Conservation (phyloP, 2,329 filamentous ascomycete genomes). For the Exophiala lecanii-corni region DNA sequence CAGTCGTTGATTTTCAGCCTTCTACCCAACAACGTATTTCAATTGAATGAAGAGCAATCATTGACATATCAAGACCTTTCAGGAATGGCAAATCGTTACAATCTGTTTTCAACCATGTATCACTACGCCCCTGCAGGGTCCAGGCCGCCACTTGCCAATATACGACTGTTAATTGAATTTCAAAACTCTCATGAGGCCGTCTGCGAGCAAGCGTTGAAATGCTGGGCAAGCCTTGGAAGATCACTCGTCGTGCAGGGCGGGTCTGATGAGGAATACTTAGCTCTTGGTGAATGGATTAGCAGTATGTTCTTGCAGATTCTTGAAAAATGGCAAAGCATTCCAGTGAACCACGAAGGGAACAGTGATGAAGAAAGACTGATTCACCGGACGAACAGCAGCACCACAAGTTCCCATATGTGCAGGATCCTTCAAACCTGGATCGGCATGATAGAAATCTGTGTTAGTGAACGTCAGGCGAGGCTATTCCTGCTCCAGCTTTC, state of each 20-base stretch:
- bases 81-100: conserved; percentile 19
- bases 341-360: neutral
- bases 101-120: conserved; percentile 17
- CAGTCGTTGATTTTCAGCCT: conserved; percentile 21
- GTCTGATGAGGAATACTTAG: conserved; percentile 1
- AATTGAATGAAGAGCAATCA: conserved; percentile 12
- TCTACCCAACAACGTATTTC: conserved; percentile 17
- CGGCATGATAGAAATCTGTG: conserved; percentile 15
- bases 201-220: conserved; percentile 13
- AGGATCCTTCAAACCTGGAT: conserved; percentile 8
- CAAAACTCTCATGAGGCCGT: conserved; percentile 16
- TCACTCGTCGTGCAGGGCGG: conserved; percentile 8
- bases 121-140: conserved; percentile 18
- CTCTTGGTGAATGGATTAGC: conserved; percentile 16
- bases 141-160: conserved; percentile 14
- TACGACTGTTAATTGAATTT: conserved; percentile 19
- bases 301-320: conserved; percentile 15
- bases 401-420: conserved; percentile 4
- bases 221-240: conserved; percentile 16
- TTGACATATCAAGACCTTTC: conserved; percentile 11
- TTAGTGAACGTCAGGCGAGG: conserved; percentile 10
- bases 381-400: conserved; percentile 9
- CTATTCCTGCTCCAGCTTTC: conserved; percentile 1
- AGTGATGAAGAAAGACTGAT: conserved; percentile 1
- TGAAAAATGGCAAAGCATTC: conserved; percentile 10